Evolutionary conservation across 768 basidiomycete genomes (phyloP).

Genomic region (Suillus americanus): DNA sequence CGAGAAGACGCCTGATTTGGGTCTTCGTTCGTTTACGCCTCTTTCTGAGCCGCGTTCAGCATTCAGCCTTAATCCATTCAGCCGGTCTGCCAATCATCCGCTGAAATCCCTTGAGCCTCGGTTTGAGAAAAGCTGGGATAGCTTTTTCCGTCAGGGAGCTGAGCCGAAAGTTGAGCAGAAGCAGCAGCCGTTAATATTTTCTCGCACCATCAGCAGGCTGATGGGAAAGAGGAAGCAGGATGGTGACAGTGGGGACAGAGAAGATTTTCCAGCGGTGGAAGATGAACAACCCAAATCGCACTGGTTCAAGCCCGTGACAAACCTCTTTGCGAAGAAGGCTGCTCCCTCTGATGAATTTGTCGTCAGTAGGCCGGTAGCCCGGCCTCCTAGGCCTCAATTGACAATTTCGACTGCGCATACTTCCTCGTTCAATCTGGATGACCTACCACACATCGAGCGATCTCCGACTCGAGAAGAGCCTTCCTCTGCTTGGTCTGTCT

Average conservation of each 20-base stretch:
- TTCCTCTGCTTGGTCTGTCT: constrained; percentile 31
- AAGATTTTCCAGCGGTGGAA: constrained; percentile 10
- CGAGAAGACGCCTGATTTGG: constrained; percentile 17
- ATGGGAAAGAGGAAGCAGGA: constrained; percentile 42
- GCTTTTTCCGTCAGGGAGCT: constrained; percentile 37
- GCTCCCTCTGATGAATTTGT: constrained; percentile 17
- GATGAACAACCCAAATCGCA: constrained; percentile 23
- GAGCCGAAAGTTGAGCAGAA: constrained; percentile 10
- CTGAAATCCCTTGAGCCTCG: constrained; percentile 28
- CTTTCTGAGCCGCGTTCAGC: constrained; percentile 39
- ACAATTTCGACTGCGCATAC: constrained; percentile 45
- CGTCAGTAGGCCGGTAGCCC: constrained; percentile 16
- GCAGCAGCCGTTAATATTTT: constrained; percentile 23
- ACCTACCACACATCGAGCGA: constrained; percentile 31
- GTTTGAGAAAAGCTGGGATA: constrained; percentile 45
- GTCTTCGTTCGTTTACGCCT: constrained; percentile 50
- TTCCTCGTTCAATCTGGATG: constrained; percentile 23
- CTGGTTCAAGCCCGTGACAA: constrained; percentile 40
- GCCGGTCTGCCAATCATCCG: constrained; percentile 32
- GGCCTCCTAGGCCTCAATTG: constrained; percentile 33
- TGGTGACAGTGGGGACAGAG: constrained; percentile 32
- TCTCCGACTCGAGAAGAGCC: constrained; percentile 25
- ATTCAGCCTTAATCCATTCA: constrained; percentile 35
- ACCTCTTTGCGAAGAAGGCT: constrained; percentile 28
- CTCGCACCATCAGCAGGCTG: constrained; percentile 28